These are phyloP conservation scores for Sporothrix pseudoabietina DNA, from an alignment of 2,329 filamentous ascomycete species.

Conservation along the genomic window DNA sequence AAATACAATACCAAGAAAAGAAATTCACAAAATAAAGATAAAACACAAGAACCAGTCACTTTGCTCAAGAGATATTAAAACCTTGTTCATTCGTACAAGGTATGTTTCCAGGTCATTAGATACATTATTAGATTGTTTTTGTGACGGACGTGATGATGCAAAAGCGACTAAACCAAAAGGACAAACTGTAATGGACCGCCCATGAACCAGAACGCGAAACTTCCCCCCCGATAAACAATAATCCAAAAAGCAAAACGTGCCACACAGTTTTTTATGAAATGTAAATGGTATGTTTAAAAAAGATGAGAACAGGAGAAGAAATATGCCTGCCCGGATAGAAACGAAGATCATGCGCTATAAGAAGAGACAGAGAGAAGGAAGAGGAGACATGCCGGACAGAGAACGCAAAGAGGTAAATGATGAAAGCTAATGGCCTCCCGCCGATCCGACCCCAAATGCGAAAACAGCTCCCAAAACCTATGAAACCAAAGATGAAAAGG, in stretches of 20 bases:
- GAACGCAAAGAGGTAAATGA: not conserved
- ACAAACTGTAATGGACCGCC: not conserved
- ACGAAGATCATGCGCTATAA: not conserved
- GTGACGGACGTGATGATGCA: not conserved
- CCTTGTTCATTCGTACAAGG: not conserved
- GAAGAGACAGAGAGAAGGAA: not conserved
- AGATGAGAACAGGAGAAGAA: not conserved
- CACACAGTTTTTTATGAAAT: constrained; percentile 18
- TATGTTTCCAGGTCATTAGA: not conserved
- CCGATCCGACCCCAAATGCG: not conserved
- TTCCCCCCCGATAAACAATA: not conserved
- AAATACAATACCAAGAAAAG: no score
- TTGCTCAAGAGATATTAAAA: not conserved
- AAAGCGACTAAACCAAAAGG: not conserved
- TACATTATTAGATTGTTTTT: constrained; percentile 6
- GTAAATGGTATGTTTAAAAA: constrained; percentile 12
- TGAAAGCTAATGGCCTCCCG: not conserved
- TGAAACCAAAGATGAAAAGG: constrained; percentile 5
- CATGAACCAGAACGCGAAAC: not conserved
- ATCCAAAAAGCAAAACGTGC: not conserved
- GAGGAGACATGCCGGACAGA: not conserved
- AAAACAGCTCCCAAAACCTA: not conserved
- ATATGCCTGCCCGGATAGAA: not conserved
- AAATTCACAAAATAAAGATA: not conserved
- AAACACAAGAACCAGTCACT: not conserved